These are phyloP conservation scores for Panicum miliaceum DNA, from an alignment of 176 grass and related monocot species.

Conservation along the genomic window DNA sequence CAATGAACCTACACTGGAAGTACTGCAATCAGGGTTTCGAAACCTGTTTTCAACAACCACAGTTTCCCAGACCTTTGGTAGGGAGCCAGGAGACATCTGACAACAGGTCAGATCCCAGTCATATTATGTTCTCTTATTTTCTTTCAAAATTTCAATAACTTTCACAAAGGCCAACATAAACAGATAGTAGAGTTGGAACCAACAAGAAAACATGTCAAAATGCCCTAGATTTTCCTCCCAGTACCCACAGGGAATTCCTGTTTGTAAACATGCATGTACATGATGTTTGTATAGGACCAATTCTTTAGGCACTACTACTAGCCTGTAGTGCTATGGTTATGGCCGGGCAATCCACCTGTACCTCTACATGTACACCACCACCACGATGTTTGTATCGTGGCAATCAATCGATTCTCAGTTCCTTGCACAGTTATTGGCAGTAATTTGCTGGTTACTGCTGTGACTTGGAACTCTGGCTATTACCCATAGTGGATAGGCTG, in stretches of 20 bases:
- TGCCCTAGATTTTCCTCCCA: not conserved
- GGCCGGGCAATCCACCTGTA: too few species aligned
- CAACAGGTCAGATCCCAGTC: not conserved
- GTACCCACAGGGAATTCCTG: not conserved
- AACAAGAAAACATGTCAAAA: not conserved
- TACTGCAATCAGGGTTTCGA: not conserved
- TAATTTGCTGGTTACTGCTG: not conserved
- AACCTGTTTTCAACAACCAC: constrained; percentile 9
- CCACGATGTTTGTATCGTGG: too few species aligned
- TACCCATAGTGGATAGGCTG: not conserved
- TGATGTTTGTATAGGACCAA: too few species aligned
- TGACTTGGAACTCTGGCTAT: not conserved
- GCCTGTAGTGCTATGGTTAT: too few species aligned
- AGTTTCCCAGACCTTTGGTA: not conserved
- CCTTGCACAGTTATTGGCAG: not conserved
- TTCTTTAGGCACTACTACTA: too few species aligned
- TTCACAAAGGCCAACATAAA: not conserved
- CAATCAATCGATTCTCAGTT: too few species aligned
- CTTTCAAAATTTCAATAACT: not conserved
- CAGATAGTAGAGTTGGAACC: not conserved
- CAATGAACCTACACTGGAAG: not conserved
- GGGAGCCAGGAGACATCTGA: not conserved
- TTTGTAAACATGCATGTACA: too few species aligned
- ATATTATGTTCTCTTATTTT: not conserved
- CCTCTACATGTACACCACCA: too few species aligned